Conservation (phyloP, 2,329 filamentous ascomycete species). For the Whalleya microplaca region DNA sequence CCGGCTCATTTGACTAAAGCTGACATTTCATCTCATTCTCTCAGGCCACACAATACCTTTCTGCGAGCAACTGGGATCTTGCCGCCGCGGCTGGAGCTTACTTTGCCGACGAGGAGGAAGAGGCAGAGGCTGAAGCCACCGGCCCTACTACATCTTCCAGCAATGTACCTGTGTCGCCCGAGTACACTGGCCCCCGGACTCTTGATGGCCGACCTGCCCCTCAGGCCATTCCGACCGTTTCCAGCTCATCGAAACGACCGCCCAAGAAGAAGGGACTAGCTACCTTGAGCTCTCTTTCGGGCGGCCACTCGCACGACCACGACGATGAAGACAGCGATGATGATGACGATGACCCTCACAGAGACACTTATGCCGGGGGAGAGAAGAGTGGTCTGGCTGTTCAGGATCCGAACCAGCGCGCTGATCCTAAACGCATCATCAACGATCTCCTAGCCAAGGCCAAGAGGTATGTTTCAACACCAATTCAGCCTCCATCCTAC, state of each 20-base stretch:
- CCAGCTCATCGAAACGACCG: conserved; percentile 44
- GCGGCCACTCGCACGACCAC: conserved; percentile 56
- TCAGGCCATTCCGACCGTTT: conserved; percentile 41
- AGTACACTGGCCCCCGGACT: conserved; percentile 65
- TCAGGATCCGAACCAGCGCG: conserved; percentile 60
- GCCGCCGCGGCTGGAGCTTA: conserved; percentile 64
- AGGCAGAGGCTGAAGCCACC: conserved; percentile 40
- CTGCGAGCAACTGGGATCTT: conserved; percentile 68
- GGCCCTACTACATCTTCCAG: conserved; percentile 42
- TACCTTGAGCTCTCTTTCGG: conserved; percentile 59
- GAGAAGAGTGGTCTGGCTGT: conserved; percentile 79
- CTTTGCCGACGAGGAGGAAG: conserved; percentile 61
- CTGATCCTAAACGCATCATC: conserved; percentile 59
- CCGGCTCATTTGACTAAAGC: conserved; percentile 2
- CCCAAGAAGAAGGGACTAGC: conserved; percentile 65
- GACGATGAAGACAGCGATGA: conserved; percentile 62
- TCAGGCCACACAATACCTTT: conserved; percentile 70
- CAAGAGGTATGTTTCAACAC: conserved; percentile 51
- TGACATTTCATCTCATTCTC: conserved; percentile 4
- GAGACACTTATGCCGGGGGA: conserved; percentile 80
- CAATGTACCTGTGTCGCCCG: conserved; percentile 31
- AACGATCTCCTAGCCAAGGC: conserved; percentile 68
- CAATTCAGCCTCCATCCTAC: not conserved
- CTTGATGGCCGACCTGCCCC: conserved; percentile 65
- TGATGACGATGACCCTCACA: conserved; percentile 60